Base-by-base conservation (phyloP, 257 asterid genomes). In the Anisodus tanguticus region DNA sequence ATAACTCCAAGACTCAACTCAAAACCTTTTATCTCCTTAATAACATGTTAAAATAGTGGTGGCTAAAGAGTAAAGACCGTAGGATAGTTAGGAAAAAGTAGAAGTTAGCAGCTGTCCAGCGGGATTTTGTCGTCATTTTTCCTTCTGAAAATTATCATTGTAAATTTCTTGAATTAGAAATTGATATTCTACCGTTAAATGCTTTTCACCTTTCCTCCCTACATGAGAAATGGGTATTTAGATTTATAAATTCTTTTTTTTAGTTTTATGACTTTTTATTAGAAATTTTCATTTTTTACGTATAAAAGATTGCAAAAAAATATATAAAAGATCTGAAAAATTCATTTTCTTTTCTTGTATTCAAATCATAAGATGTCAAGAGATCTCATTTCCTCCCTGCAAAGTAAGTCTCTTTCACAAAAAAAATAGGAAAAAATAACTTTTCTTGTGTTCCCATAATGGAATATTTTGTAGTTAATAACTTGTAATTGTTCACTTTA, bases 361-460 rank as follows among this genome's bases (percentile, higher is more conserved):
- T 22, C 26, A 22, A 22, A 22, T 22, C n/a, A n/a, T n/a, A n/a
- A n/a, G 26, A 22, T 22, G 26, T 22, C 26, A 22, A 22, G 26
- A 22, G 26, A 22, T 22, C 26, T 22, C 26, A 22, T 22, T 22
- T 22, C 26, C 26, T 22, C 26, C 26, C 26, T 22, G 26, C 26
- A 22, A 22, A 22, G 26, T 22, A 9, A n/a, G 79, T 71, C 37
- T n/a, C 39, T 71, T 43, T 71, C 39, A 71, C 1, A 22, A 43
- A 45, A 5, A 37, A 43, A 0, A 9, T n/a, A 22, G 10, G 79
- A 26, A 45, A 71, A 71, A 43, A 1, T 17, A 17, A 45, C 77
- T 68, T 68, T 68, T 11, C 8, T 71, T n/a, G 57, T 71, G 79
- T 43, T 71, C 55, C 8, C 79, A 43, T 43, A 45, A 45, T 71